Percentiles rank a stretch among this genome's conserved stretches.
Conservation (phyloP, 768 basidiomycete species). For the Trametes sanguinea region DNA sequence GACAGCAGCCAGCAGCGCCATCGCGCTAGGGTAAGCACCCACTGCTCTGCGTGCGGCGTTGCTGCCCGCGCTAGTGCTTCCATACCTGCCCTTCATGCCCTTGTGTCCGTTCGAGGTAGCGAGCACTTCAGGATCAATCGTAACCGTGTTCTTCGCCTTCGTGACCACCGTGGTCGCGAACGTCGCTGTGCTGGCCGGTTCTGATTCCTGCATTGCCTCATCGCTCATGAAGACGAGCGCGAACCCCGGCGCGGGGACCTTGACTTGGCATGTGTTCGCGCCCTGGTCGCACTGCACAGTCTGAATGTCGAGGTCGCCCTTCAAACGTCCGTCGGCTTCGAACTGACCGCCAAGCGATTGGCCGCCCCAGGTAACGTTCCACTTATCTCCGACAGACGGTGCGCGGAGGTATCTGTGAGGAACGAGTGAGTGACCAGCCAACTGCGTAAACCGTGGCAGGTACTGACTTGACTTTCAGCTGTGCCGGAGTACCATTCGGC, state of each 20-base stretch:
- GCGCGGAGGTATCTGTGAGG: slow-evolving; percentile 31
- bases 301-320: slow-evolving; percentile 34
- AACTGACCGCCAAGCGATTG: slow-evolving; percentile 36
- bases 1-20: slow-evolving; percentile 6
- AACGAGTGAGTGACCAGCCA: too few species aligned
- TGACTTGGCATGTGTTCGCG: slow-evolving; percentile 55
- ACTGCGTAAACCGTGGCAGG: too few species aligned
- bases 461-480: slow-evolving; percentile 36
- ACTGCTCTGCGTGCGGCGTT: slow-evolving; percentile 14
- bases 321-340: slow-evolving; percentile 42
- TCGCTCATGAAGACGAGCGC: slow-evolving; percentile 72
- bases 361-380: slow-evolving; percentile 51
- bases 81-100: slow-evolving; percentile 28
- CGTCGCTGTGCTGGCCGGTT: slow-evolving; percentile 41
- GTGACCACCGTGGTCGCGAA: slow-evolving; percentile 60
- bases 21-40: slow-evolving; percentile 5
- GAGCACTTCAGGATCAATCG: slow-evolving; percentile 53
- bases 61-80: slow-evolving; percentile 30
- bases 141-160: slow-evolving; percentile 52
- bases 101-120: slow-evolving; percentile 64
- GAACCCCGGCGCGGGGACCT: slow-evolving; percentile 69
- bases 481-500: slow-evolving; percentile 26
- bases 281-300: slow-evolving; percentile 41
- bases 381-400: slow-evolving; percentile 42
- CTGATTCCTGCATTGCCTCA: slow-evolving; percentile 39